Base-by-base conservation (phyloP, 345 rosid genomes). In the Hevea brasiliensis region DNA sequence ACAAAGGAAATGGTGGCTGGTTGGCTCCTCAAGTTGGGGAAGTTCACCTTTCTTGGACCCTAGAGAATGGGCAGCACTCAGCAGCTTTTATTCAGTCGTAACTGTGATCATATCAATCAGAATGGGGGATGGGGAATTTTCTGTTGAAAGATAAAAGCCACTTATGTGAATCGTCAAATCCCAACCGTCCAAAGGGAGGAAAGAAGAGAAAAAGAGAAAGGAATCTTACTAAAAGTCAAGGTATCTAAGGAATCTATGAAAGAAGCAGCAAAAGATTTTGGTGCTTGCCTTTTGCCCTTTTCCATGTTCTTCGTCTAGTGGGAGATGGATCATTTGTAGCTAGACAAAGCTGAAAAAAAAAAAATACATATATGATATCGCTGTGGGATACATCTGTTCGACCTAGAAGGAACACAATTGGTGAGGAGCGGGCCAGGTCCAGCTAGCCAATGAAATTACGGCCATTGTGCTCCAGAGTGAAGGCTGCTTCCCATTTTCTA, bases 11-110 rank as follows among this genome's bases (percentile, higher is more conserved):
- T 65, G 78, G 77, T 58, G 82, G 68, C 67, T 61, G 73, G 83
- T 79, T 77, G 83, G 87, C 83, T 81, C 85, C 87, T 81, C 78
- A 23, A 71, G 74, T 81, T 74, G 80, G 42, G 87, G 87, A 81
- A 81, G 84, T 54, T 65, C 74, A 64, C 6, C 27, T 32, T 41
- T 29, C 26, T 73, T 56, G 77, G 68, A 51, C 67, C 41, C 41
- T 23, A 42, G 68, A 68, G 12, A 68, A 71, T 54, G 72, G 65
- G 57, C 37, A 62, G 60, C 61, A 48, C 37, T 32, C 37, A 1
- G 47, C 47, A 7, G 9, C 9, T 44, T 41, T 3, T 15, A 51
- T 68, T 67, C 61, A 55, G 29, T 14, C n/a, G n/a, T n/a, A n/a
- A 41, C 24, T 32, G 68, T 66, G 47, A 70, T 60, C 62, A 62